These are phyloP conservation scores for Fusarium sp. DNA, from an alignment of 2,329 filamentous ascomycete species.

Conservation along the genomic window DNA sequence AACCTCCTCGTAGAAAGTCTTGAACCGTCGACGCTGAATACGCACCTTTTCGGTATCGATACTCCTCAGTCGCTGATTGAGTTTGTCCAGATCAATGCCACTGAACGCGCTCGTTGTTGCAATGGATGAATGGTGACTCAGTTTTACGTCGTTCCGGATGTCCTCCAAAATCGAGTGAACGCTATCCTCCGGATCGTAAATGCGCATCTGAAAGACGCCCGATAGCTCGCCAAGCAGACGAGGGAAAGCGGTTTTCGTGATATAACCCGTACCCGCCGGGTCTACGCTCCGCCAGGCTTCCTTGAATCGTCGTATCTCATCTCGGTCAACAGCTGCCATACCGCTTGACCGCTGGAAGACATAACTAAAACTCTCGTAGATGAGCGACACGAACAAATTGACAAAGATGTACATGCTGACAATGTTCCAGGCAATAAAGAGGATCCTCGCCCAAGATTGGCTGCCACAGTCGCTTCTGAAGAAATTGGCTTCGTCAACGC, in stretches of 20 bases:
- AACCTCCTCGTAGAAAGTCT: slow-evolving; percentile 96
- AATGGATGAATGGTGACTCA: slow-evolving; percentile 64
- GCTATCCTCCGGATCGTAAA: slow-evolving; percentile 91
- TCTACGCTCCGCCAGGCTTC: slow-evolving; percentile 98
- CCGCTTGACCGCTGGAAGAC: slow-evolving; percentile 97
- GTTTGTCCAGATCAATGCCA: slow-evolving; percentile 75
- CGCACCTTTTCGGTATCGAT: slow-evolving; percentile 82
- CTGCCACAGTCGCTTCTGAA: slow-evolving; percentile 94
- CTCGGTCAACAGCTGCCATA: slow-evolving; percentile 87
- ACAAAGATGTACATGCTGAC: slow-evolving; percentile 99
- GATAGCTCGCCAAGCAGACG: slow-evolving; percentile 90
- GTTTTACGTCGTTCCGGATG: slow-evolving; percentile 68
- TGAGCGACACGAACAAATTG: slow-evolving; percentile 96
- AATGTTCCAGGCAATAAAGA: slow-evolving; percentile 98
- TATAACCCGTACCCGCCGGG: slow-evolving; percentile 89
- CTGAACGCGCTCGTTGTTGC: slow-evolving; percentile 60
- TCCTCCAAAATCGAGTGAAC: slow-evolving; percentile 88
- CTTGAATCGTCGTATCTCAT: slow-evolving; percentile 96
- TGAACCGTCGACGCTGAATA: slow-evolving; percentile 79
- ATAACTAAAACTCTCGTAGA: slow-evolving; percentile 99
- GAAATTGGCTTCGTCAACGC: slow-evolving; percentile 76
- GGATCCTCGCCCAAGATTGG: slow-evolving; percentile 81
- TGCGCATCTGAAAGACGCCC: slow-evolving; percentile 95
- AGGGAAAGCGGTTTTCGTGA: slow-evolving; percentile 88
- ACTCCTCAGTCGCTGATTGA: slow-evolving; percentile 75